These are phyloP conservation scores for Yarrowia sp. DNA, from an alignment of 805 yeast genomes.

Conservation along the genomic window DNA sequence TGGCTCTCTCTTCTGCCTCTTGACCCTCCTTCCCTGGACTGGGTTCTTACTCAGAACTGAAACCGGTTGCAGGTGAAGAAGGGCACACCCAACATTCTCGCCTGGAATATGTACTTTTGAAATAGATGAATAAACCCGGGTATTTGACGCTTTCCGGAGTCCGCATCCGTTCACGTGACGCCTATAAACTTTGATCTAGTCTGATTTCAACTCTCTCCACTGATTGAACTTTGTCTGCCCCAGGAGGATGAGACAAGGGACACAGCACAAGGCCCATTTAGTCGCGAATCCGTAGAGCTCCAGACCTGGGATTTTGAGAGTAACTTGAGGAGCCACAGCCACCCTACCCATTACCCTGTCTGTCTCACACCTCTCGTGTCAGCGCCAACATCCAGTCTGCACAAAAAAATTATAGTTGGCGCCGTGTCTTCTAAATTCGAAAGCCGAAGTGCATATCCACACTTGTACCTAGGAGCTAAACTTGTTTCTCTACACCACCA, in stretches of 20 bases:
- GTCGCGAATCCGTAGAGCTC: no score
- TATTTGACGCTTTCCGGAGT: neutral
- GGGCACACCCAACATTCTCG: neutral
- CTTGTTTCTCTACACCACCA: neutral
- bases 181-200: constrained; percentile 3
- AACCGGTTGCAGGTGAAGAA: neutral
- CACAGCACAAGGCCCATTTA: no score
- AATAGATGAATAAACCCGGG: neutral
- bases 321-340: neutral
- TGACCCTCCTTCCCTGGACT: neutral
- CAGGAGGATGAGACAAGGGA: no score
- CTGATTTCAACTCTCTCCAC: neutral
- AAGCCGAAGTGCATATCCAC: constrained; percentile 1
- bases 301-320: neutral
- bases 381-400: neutral
- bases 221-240: neutral
- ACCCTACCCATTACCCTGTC: neutral
- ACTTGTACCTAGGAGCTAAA: neutral
- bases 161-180: neutral
- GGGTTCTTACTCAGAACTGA: neutral
- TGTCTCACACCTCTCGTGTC: neutral
- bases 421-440: constrained; percentile 1
- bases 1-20: neutral
- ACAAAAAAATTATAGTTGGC: constrained; percentile 5
- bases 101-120: neutral